Evolutionary conservation across 1,139 yeast species (phyloP).

Genomic region (Neolecta irregularis): DNA sequence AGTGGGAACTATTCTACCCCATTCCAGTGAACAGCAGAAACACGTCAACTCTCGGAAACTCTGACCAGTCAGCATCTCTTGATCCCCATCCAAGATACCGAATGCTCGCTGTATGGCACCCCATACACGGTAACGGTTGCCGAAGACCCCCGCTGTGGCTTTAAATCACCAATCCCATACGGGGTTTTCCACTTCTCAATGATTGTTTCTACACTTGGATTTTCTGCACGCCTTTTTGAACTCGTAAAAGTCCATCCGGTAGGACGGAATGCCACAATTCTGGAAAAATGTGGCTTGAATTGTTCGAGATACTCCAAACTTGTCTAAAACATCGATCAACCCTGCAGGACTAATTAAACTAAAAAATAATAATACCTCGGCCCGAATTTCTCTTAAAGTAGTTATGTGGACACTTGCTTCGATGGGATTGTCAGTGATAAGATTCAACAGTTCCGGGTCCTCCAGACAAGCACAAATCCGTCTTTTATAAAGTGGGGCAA

Average conservation of each 20-base stretch:
- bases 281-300: conserved; percentile 34
- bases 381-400: conserved; percentile 37
- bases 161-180: conserved; percentile 12
- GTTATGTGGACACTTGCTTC: conserved; percentile 55
- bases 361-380: conserved; percentile 20
- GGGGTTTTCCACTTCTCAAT: conserved; percentile 14
- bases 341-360: conserved; percentile 16
- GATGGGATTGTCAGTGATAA: conserved; percentile 31
- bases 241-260: conserved; percentile 70
- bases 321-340: conserved; percentile 25
- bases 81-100: conserved; percentile 30
- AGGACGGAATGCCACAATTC: conserved; percentile 54
- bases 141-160: conserved; percentile 17
- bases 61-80: neutral
- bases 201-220: conserved; percentile 14
- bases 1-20: conserved; percentile 55
- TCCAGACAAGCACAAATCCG: conserved; percentile 30
- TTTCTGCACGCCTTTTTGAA: conserved; percentile 15
- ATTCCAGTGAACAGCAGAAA: conserved; percentile 40
- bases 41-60: conserved; percentile 51
- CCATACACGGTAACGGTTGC: conserved; percentile 19
- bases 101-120: conserved; percentile 87
- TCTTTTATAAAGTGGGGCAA: conserved; percentile 35
- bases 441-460: conserved; percentile 26
- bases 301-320: conserved; percentile 37